phyloP scores from a whole-genome alignment of 1,139 yeast genomes.

The Lodderomyces metapsilosis region DNA sequence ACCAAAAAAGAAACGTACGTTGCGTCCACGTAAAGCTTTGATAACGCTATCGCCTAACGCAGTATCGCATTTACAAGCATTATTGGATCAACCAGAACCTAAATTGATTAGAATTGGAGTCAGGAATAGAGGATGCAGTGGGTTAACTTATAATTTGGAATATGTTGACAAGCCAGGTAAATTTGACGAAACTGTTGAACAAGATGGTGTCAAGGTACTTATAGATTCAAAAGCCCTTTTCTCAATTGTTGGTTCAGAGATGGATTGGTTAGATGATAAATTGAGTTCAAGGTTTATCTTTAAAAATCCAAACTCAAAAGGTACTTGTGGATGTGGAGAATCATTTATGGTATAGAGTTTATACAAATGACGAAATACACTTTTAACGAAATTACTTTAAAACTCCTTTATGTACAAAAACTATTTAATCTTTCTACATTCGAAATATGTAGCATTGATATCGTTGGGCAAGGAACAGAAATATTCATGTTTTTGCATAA shows the following conservation, averaged over 20 bases:
- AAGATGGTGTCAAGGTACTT: constrained; percentile 88
- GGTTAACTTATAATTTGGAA: constrained; percentile 85
- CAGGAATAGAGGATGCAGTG: constrained; percentile 95
- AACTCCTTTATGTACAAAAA: neutral
- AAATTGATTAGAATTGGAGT: constrained; percentile 90
- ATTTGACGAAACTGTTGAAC: constrained; percentile 89
- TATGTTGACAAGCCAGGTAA: constrained; percentile 88
- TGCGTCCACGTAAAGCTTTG: constrained; percentile 83
- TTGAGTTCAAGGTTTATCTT: constrained; percentile 85
- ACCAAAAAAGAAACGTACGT: constrained; percentile 50
- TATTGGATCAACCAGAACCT: constrained; percentile 80
- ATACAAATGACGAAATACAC: neutral
- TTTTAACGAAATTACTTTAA: neutral
- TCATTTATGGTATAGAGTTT: constrained; percentile 79
- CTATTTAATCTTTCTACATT: constrained; percentile 41
- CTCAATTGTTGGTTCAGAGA: constrained; percentile 92
- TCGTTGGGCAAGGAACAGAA: constrained; percentile 49
- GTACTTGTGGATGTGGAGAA: constrained; percentile 98
- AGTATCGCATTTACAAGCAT: constrained; percentile 60
- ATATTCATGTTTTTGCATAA: constrained; percentile 46
- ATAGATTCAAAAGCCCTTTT: constrained; percentile 95
- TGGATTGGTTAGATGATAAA: constrained; percentile 98
- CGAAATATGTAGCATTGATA: constrained; percentile 47
- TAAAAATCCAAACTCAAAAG: constrained; percentile 93
- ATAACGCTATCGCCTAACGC: constrained; percentile 78